Percentiles rank a stretch among this genome's conserved stretches.
phyloP scores from a whole-genome alignment of 2,329 filamentous ascomycete genomes.

The Capronia americana region DNA sequence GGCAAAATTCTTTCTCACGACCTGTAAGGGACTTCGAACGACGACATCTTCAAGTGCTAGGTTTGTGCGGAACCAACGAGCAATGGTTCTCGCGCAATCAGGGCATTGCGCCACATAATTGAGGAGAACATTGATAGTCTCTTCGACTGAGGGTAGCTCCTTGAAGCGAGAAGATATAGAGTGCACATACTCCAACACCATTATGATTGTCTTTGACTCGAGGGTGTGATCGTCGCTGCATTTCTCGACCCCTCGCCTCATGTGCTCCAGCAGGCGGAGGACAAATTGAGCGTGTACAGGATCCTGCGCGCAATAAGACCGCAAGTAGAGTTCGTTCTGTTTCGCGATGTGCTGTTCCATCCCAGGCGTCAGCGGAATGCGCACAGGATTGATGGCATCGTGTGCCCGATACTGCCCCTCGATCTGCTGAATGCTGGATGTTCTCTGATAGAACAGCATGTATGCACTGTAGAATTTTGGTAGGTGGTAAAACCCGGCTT shows the following conservation, averaged over 20 bases:
- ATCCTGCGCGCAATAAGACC: conserved; percentile 81
- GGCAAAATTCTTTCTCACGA: conserved; percentile 34
- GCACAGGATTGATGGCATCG: conserved; percentile 58
- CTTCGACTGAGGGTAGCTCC: conserved; percentile 68
- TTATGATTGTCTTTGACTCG: conserved; percentile 52
- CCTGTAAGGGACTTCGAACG: conserved; percentile 32
- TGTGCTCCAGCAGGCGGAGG: conserved; percentile 64
- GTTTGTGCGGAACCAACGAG: conserved; percentile 31
- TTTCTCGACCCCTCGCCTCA: conserved; percentile 56
- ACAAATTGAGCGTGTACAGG: conserved; percentile 72
- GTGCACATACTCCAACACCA: conserved; percentile 68
- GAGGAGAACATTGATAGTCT: conserved; percentile 63
- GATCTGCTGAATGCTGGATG: conserved; percentile 66
- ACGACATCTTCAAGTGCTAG: conserved; percentile 33
- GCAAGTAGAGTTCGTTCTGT: conserved; percentile 76
- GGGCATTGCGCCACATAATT: conserved; percentile 52
- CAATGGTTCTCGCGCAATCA: conserved; percentile 33
- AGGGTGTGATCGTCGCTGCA: conserved; percentile 57
- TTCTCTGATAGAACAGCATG: conserved; percentile 95
- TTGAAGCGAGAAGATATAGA: conserved; percentile 76
- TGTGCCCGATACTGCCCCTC: conserved; percentile 55
- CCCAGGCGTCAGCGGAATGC: conserved; percentile 52
- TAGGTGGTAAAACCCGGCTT: conserved; percentile 53
- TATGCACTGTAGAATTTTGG: conserved; percentile 84
- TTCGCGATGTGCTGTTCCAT: conserved; percentile 65